Evolutionary conservation across 108 stramenopile species (phyloP), one percentile per base, ranked within the genome.

Genomic region (Fragilaria crotonensis): DNA sequence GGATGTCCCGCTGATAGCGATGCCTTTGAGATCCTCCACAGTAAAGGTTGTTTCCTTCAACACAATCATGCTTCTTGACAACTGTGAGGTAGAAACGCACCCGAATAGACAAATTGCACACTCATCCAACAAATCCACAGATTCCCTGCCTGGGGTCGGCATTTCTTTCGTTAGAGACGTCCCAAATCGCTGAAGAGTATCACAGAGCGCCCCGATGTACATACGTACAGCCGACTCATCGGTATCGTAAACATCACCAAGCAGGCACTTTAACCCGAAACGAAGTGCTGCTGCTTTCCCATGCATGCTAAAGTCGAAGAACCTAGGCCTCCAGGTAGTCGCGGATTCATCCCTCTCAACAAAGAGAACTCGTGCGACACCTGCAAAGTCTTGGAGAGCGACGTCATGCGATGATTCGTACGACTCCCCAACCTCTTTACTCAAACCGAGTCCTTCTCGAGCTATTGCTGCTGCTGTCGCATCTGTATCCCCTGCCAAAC

Each of bases 401-500:
- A 26, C 9, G 47, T 54, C 61, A 54, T 57, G 33, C 30, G 2
- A 59, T n/a, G 14, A 7, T 41, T 11, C 14, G 14, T 7, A 41
- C 30, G 57, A 60, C 33, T 75, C 64, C 0, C 74, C 75, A 50
- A 79, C 7, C 9, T 31, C 53, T 32, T 54, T 63, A 28, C 48
- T 59, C 5, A 85, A 54, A 1, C 80, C 82, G 33, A 91, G 67
- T 1, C 80, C 86, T 25, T 79, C 72, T 52, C 64, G 71, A 5
- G 86, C 82, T 25, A 86, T 75, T 50, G 78, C 51, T 1, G 84
- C 50, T 1, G 80, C 86, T 4, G 86, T 83, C 4, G 72, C 70
- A 76, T 91, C 90, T 25, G 68, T 54, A 51, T 91, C 90, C 21
- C 90, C 90, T 4, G 86, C 72, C 21, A 91, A 41, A 62, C 81